Conservation (phyloP, 306 rosid genomes). For the Pyrus betulifolia region DNA sequence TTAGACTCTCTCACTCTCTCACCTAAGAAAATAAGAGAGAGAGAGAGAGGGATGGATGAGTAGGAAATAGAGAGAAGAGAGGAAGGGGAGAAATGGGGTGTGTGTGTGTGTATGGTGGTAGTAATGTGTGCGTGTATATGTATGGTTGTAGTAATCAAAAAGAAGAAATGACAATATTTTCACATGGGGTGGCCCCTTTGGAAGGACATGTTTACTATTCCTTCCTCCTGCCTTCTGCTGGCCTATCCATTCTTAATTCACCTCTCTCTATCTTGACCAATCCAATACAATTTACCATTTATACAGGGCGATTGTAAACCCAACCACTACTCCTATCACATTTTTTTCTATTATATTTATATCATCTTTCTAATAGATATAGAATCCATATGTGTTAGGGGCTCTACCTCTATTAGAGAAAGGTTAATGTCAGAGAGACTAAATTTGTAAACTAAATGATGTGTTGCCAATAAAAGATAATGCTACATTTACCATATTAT, state of each 20-base stretch:
- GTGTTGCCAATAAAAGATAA: too few species aligned
- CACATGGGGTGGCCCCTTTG: slow-evolving; percentile 55
- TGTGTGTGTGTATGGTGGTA: background rate
- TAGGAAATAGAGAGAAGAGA: background rate
- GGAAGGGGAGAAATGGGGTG: background rate
- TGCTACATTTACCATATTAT: too few species aligned
- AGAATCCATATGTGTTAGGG: too few species aligned
- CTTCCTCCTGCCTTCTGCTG: background rate
- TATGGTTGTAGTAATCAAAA: background rate
- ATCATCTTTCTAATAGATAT: too few species aligned
- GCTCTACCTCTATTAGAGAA: too few species aligned
- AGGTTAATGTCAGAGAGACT: rapidly evolving
- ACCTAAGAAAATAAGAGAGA: background rate
- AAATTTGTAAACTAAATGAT: too few species aligned
- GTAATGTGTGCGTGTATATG: too few species aligned
- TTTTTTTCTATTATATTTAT: too few species aligned
- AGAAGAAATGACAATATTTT: slow-evolving; percentile 26
- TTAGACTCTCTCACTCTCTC: slow-evolving; percentile 7
- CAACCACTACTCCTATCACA: background rate
- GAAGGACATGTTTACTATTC: slow-evolving; percentile 44
- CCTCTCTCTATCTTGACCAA: background rate
- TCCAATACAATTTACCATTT: background rate
- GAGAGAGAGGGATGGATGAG: slow-evolving; percentile 25
- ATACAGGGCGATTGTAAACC: background rate
- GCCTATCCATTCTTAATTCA: background rate